Evolutionary conservation across 176 grass and related monocot genomes (phyloP).

Genomic region (Carex myosuroides): DNA sequence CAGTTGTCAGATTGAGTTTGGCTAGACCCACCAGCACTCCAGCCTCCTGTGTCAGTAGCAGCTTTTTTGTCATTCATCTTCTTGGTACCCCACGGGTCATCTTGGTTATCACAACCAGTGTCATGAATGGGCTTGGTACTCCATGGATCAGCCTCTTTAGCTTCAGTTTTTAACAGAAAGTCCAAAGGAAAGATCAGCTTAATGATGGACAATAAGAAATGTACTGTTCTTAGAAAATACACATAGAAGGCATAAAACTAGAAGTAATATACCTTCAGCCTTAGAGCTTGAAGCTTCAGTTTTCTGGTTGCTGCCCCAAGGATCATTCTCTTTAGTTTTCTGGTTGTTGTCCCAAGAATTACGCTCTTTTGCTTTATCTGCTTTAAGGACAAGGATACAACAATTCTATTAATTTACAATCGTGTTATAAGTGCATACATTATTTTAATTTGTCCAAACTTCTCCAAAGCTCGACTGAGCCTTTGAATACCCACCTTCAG

Average conservation of each 20-base stretch:
- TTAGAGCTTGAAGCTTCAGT: conserved; percentile 3
- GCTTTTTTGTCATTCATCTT: neutral
- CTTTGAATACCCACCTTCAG: conserved; percentile 12
- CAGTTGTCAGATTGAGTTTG: conserved; percentile 13
- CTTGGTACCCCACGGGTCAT: conserved; percentile 9
- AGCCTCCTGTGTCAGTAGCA: neutral
- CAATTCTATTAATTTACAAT: neutral
- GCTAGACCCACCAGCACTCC: conserved; percentile 13
- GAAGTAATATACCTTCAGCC: neutral
- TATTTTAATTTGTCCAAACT: neutral
- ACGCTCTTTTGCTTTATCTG: conserved; percentile 19
- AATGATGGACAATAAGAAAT: neutral
- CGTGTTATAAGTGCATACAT: neutral
- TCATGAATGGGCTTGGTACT: neutral
- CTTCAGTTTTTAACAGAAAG: neutral
- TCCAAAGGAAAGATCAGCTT: neutral
- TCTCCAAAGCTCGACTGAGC: neutral
- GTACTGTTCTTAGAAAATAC: neutral
- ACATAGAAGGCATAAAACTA: neutral
- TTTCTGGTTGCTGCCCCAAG: conserved; percentile 16
- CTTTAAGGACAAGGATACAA: neutral
- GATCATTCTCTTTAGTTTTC: conserved; percentile 8
- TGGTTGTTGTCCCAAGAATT: conserved; percentile 9
- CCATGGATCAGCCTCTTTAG: conserved; percentile 7
- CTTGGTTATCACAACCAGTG: neutral